Conservation (phyloP, 2,329 filamentous ascomycete genomes). For the Fusarium caatingaense region DNA sequence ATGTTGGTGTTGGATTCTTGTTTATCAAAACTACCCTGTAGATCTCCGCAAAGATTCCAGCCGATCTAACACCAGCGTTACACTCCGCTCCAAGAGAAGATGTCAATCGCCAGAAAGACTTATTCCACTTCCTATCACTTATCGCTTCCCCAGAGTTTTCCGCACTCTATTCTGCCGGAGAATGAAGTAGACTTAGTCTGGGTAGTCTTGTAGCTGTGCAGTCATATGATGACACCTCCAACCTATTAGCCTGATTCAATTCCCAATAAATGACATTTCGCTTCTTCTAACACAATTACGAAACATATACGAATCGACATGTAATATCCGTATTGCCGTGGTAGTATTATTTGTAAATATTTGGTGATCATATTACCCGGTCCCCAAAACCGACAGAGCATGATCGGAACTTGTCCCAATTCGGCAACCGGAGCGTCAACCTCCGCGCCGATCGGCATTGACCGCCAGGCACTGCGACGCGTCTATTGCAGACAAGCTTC, state of each 20-base stretch:
- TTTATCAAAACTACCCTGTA: too few species aligned
- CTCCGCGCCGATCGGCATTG: slow-evolving; percentile 2
- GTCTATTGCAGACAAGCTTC: neutral
- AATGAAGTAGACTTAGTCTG: too few species aligned
- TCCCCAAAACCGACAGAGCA: neutral
- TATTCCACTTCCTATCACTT: too few species aligned
- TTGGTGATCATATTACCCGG: neutral
- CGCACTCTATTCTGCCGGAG: too few species aligned
- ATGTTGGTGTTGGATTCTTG: too few species aligned
- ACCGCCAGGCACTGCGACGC: neutral
- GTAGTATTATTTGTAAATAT: neutral
- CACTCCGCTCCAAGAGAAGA: too few species aligned
- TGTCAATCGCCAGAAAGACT: too few species aligned
- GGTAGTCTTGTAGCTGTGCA: accelerated
- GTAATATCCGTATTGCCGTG: neutral
- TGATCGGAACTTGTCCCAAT: neutral
- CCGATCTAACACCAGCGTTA: too few species aligned
- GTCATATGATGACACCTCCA: neutral
- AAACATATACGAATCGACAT: neutral
- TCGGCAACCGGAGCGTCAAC: neutral
- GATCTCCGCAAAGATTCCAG: too few species aligned
- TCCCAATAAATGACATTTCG: too few species aligned
- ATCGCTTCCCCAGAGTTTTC: too few species aligned
- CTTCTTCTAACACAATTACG: too few species aligned
- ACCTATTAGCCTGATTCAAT: neutral